Evolutionary conservation across 306 rosid species (phyloP), one percentile per base, ranked within the genome.

Genomic region (Vigna radiata): DNA sequence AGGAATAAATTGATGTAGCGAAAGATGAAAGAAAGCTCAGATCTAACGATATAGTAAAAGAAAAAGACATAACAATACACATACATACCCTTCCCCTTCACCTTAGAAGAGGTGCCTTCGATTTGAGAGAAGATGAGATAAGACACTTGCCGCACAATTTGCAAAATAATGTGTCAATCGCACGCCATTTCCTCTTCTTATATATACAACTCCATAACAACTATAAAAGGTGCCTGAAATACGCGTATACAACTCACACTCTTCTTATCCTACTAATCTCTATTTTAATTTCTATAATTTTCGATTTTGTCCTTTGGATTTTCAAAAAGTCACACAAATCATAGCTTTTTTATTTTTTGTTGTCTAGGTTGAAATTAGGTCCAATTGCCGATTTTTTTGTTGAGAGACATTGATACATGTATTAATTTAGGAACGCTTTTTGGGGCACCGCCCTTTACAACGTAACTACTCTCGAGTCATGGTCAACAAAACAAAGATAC

Each of bases 161-260:
- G 58, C 14, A 47, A 16, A 50, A 50, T 6, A 18, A 18, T 17
- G 19, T 53, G 27, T 18, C 16, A 21, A 55, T 49, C 11, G 10
- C 17, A 17, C 6, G 4, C 13, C 29, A 54, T 21, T 4, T 13
- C 41, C 25, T 39, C 23, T 72, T 18, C 14, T 44, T 46, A 37
- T 66, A 63, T 1, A 17, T n/a, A 9, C 14, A 66, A 11, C 33
- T 8, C 49, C 48, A 41, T 4, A 18, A 41, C 10, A 10, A n/a
- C n/a, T n/a, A n/a, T n/a, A n/a, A n/a, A n/a, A n/a, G n/a, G n/a
- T n/a, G n/a, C n/a, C n/a, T n/a, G n/a, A n/a, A n/a, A 47, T 61
- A 72, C 77, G 77, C 77, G 77, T 72, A 43, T 16, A 41, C 77
- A 56, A 39, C 68, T 56, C 68, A 72, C 36, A 5, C 59, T 27